A percentile compares a stretch with the other conserved stretches of the same genome.
Evolutionary conservation across 2,329 filamentous ascomycete species (phyloP).

Genomic region (Colletotrichum eleusines): DNA sequence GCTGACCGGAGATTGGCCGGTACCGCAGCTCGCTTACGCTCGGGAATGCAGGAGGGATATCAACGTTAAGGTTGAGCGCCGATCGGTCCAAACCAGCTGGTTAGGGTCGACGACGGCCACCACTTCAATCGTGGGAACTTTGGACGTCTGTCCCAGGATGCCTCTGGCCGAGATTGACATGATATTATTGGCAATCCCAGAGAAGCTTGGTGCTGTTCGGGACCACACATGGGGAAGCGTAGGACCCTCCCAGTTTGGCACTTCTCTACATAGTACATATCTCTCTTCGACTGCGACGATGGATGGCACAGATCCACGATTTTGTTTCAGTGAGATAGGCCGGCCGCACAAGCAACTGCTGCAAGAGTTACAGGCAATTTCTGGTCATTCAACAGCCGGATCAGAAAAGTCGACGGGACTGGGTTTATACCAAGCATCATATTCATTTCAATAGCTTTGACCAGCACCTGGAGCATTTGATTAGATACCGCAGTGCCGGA

Average conservation of each 20-base stretch:
- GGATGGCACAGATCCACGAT: neutral
- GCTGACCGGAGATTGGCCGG: no score
- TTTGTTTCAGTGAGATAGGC: neutral
- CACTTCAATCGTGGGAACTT: no score
- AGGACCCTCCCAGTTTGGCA: neutral
- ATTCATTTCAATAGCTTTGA: neutral
- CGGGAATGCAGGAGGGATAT: slow-evolving; percentile 24
- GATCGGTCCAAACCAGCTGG: slow-evolving; percentile 42
- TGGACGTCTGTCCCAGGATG: no score
- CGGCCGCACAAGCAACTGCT: neutral
- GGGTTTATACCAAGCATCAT: neutral
- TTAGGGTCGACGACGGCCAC: slow-evolving; percentile 49
- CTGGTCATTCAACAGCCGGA: neutral
- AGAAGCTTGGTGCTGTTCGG: neutral
- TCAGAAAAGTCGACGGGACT: neutral
- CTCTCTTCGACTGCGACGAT: neutral
- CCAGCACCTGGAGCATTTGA: neutral
- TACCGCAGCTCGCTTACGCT: no score
- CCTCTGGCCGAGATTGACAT: no score
- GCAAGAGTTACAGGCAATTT: neutral
- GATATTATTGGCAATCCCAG: no score
- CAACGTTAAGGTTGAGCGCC: slow-evolving; percentile 45
- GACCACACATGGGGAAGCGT: neutral
- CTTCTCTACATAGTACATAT: neutral
- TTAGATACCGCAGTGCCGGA: no score